Conservation (phyloP, 108 stramenopile species). For the Schizochytrium sp. region DNA sequence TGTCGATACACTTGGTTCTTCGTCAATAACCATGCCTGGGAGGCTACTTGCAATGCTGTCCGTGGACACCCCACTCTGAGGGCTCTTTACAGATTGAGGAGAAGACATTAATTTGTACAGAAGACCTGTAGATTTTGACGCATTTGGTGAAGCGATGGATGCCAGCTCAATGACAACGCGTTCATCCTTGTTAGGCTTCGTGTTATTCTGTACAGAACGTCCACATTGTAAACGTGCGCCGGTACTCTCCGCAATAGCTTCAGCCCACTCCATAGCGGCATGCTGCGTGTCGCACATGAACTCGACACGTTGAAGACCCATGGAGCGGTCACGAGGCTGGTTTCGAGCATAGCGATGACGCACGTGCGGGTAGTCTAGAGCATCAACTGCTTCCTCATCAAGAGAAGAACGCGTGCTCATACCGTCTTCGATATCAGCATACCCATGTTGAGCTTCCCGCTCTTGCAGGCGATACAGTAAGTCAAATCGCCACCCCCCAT, state of each 20-base stretch:
- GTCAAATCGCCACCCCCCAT: slow-evolving; percentile 28
- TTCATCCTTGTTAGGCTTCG: neutral
- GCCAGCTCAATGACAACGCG: neutral
- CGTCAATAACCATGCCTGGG: too few relatives aligned
- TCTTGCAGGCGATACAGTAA: neutral
- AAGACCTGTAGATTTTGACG: too few relatives aligned
- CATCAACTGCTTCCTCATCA: slow-evolving; percentile 12
- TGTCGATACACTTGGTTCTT: neutral
- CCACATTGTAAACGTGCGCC: neutral
- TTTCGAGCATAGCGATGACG: neutral
- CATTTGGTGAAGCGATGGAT: neutral
- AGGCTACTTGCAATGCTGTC: too few relatives aligned
- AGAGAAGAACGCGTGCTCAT: neutral
- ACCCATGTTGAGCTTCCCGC: neutral
- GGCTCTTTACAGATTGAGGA: too few relatives aligned
- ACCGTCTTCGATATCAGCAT: neutral
- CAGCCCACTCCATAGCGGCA: neutral
- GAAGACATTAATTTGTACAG: too few relatives aligned
- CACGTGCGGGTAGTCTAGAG: slow-evolving; percentile 25
- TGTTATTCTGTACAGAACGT: too few relatives aligned
- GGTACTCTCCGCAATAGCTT: slow-evolving; percentile 21
- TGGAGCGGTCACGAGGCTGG: neutral
- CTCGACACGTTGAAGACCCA: neutral
- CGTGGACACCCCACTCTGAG: too few relatives aligned
- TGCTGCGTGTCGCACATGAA: slow-evolving; percentile 52